Evolutionary conservation across 352 stramenopile species (phyloP).

Genomic region (Phytophthora crassamura): DNA sequence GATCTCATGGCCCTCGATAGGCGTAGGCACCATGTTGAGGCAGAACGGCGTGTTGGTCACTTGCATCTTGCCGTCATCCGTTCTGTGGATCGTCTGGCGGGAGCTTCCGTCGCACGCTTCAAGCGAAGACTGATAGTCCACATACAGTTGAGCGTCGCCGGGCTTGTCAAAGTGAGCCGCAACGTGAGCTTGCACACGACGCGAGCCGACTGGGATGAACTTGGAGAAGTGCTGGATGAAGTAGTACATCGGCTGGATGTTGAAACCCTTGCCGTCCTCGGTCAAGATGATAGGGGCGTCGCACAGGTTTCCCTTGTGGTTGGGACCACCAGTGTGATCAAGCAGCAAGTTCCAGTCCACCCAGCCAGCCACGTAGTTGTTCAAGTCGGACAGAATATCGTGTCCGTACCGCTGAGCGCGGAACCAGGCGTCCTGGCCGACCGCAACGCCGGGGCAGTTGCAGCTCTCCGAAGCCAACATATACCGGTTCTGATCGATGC

Average conservation of each 20-base stretch:
- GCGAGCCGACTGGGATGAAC: constrained; percentile 81
- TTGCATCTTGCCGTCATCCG: constrained; percentile 74
- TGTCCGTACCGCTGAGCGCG: constrained; percentile 86
- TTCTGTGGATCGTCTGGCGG: constrained; percentile 60
- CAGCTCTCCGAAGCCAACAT: constrained; percentile 78
- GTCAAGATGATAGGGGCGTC: constrained; percentile 65
- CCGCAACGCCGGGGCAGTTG: constrained; percentile 77
- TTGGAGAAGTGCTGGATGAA: constrained; percentile 92
- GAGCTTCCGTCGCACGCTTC: constrained; percentile 71
- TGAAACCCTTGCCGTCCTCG: constrained; percentile 68
- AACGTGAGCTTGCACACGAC: constrained; percentile 67
- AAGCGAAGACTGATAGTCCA: constrained; percentile 65
- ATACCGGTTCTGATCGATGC: constrained; percentile 63
- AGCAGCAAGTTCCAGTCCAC: constrained; percentile 94
- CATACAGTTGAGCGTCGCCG: constrained; percentile 67
- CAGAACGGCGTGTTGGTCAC: constrained; percentile 67
- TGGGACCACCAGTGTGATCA: constrained; percentile 87
- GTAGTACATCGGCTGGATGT: constrained; percentile 91
- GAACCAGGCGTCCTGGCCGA: constrained; percentile 75
- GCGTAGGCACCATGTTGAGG: constrained; percentile 53
- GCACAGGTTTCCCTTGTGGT: constrained; percentile 85
- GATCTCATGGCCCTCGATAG: constrained; percentile 64
- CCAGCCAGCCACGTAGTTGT: constrained; percentile 88
- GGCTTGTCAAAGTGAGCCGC: constrained; percentile 53
- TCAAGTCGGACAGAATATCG: constrained; percentile 91